These are phyloP conservation scores for Verruconis gallopava DNA, from an alignment of 2,329 filamentous ascomycete genomes.

Conservation along the genomic window DNA sequence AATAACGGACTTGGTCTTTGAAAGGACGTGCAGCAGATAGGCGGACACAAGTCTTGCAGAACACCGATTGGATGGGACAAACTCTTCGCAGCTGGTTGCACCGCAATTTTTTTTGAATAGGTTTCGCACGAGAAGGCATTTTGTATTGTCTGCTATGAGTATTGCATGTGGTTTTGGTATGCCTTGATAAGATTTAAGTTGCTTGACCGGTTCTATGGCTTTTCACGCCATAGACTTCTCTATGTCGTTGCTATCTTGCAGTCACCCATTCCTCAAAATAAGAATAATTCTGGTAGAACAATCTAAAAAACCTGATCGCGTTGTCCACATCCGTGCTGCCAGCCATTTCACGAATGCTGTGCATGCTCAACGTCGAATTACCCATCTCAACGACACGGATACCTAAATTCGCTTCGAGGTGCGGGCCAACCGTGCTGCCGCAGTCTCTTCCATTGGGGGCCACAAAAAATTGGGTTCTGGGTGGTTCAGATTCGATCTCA, in stretches of 20 bases:
- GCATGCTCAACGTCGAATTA: constrained; percentile 92
- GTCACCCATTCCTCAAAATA: constrained; percentile 69
- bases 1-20: too few relatives aligned
- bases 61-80: too few relatives aligned
- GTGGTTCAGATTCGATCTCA: constrained; percentile 49
- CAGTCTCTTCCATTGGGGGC: constrained; percentile 91
- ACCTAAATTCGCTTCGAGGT: constrained; percentile 76
- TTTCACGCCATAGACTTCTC: too few relatives aligned
- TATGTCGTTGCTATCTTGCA: too few relatives aligned
- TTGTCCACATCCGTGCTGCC: constrained; percentile 78
- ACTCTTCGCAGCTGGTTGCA: too few relatives aligned
- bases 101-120: too few relatives aligned
- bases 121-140: too few relatives aligned
- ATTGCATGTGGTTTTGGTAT: too few relatives aligned
- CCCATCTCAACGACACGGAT: constrained; percentile 82
- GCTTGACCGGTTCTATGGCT: too few relatives aligned
- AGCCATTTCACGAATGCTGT: constrained; percentile 87
- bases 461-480: constrained; percentile 72
- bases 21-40: background rate
- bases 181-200: too few relatives aligned
- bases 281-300: constrained; percentile 75
- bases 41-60: background rate
- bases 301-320: constrained; percentile 70
- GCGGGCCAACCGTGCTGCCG: constrained; percentile 94
- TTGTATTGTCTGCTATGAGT: too few relatives aligned